Evolutionary conservation across 2,329 filamentous ascomycete genomes (phyloP), one percentile per base, ranked within the genome.

Genomic region (Trichoderma breve): DNA sequence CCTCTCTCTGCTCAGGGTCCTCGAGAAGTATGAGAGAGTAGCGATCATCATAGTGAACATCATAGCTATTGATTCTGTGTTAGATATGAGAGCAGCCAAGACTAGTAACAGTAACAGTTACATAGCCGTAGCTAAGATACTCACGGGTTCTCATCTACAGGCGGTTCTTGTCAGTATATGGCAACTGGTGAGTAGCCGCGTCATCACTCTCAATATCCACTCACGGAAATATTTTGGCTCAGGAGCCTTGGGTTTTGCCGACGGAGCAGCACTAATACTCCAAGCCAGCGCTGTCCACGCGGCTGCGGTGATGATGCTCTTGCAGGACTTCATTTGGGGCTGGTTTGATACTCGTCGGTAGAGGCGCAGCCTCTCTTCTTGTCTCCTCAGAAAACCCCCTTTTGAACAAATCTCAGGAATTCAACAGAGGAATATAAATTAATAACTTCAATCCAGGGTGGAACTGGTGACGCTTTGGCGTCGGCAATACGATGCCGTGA

Each of bases 1-100:
- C 90, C 32, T 89, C 84, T 26, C 85, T 85, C 76, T 91, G 87
- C 69, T 90, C 86, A 36, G 87, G 84, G 75, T 92, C 82, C 4
- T 79, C 78, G 24, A 87, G 80, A n/a, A 79, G 74, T 26, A 79
- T 75, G 15, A 78, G 76, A 60, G 81, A 80, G 73, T 84, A 87
- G 15, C 82, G 80, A 4, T 67, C 65, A 66, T 84, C 82, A 73
- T 84, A 84, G 70, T 82, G 80, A 15, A 73, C 71, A 58, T 76
- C 53, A 32, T 68, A 36, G 63, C 78, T 79, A 69, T 62, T 55
- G 26, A 55, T 21, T 24, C 43, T 9, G 7, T 12, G 34, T 71
- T 60, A 71, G 66, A 36, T 9, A 9, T 15, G 2, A 26, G n/a
- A 15, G 26, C 30, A 30, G 8, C 9, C 4, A 32, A 7, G 8